Percentiles rank a stretch among this genome's conserved stretches.
Evolutionary conservation across 306 rosid species (phyloP).

Genomic region (Dryas octopetala): DNA sequence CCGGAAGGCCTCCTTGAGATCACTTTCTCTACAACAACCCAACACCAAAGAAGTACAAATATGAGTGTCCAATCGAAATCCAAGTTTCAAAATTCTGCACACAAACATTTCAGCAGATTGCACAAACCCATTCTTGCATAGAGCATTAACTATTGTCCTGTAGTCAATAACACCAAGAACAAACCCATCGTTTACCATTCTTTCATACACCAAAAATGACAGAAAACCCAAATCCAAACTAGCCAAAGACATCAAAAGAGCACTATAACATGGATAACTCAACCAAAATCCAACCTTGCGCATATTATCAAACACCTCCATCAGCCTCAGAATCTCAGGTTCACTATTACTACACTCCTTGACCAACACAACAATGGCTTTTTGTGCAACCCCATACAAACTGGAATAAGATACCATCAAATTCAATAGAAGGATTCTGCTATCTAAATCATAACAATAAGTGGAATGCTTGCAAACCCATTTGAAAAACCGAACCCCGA

Average conservation of each 20-base stretch:
- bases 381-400: not conserved
- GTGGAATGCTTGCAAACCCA: conserved; percentile 20
- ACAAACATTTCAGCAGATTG: conserved; percentile 16
- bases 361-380: not conserved
- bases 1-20: conserved; percentile 11
- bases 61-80: conserved; percentile 8
- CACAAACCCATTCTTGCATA: conserved; percentile 12
- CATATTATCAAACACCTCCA: conserved; percentile 4
- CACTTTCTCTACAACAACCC: not conserved
- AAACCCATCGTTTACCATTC: conserved; percentile 12
- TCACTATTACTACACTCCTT: not conserved
- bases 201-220: conserved; percentile 6
- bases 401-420: not conserved
- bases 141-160: not conserved
- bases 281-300: conserved; percentile 11
- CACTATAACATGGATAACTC: conserved; percentile 13
- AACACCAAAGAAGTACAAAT: conserved; percentile 15
- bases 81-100: conserved; percentile 13
- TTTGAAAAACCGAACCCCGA: conserved; percentile 15
- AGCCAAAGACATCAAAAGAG: conserved; percentile 18
- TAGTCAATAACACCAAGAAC: conserved; percentile 10
- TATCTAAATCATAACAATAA: conserved; percentile 15
- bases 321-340: conserved; percentile 3
- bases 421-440: not conserved
- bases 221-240: conserved; percentile 12